phyloP scores from a whole-genome alignment of 2,329 filamentous ascomycete species.

The Ophiocordyceps polyrhachis-furcata region DNA sequence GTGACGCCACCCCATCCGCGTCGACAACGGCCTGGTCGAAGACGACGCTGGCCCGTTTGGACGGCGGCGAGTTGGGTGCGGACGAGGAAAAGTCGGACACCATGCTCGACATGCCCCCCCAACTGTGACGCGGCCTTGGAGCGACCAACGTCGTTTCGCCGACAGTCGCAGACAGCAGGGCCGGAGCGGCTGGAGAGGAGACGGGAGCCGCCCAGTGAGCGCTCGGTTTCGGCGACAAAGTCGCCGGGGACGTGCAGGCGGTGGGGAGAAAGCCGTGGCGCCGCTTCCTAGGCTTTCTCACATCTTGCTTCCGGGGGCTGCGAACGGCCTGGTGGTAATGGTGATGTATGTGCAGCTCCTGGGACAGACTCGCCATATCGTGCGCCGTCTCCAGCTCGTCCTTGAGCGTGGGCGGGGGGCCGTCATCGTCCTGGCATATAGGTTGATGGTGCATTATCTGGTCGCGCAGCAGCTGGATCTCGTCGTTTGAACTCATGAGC shows the following conservation, averaged over 20 bases:
- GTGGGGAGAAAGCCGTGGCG: slow-evolving; percentile 43
- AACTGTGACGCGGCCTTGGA: slow-evolving; percentile 31
- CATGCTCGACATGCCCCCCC: slow-evolving; percentile 26
- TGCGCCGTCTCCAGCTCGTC: slow-evolving; percentile 48
- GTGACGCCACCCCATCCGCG: slow-evolving; percentile 61
- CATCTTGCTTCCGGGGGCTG: slow-evolving; percentile 31
- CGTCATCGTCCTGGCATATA: slow-evolving; percentile 19
- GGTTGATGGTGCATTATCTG: slow-evolving; percentile 68
- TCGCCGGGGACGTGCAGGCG: slow-evolving; percentile 37
- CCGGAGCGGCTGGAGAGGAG: slow-evolving; percentile 19
- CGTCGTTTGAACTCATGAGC: slow-evolving; percentile 79
- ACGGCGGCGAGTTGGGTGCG: slow-evolving; percentile 63
- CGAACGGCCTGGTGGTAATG: slow-evolving; percentile 68
- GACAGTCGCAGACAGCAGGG: slow-evolving; percentile 20
- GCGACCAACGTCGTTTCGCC: slow-evolving; percentile 31
- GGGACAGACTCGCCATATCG: slow-evolving; percentile 23
- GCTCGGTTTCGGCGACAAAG: slow-evolving; percentile 16
- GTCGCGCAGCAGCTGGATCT: slow-evolving; percentile 73
- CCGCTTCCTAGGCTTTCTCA: slow-evolving; percentile 51
- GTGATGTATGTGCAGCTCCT: slow-evolving; percentile 82
- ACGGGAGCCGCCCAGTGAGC: slow-evolving; percentile 19
- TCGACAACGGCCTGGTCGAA: slow-evolving; percentile 49
- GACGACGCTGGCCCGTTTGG: slow-evolving; percentile 52
- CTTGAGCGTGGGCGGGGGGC: slow-evolving; percentile 36
- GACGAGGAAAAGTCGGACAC: slow-evolving; percentile 55